phyloP scores from a whole-genome alignment of 139 green algal species.

The Closterium sp. region DNA sequence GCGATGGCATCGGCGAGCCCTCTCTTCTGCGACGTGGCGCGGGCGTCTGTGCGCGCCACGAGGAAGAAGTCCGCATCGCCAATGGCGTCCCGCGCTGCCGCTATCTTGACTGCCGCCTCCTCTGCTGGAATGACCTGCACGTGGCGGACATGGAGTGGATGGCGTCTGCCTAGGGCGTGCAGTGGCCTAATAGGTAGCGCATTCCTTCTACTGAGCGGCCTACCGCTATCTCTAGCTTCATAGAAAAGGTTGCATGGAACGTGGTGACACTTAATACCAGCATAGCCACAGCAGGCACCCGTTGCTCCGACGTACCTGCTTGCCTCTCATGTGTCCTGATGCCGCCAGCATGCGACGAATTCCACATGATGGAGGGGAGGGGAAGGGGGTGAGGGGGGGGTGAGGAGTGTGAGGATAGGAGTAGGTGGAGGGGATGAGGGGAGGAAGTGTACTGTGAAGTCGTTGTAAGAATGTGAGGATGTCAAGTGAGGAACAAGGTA shows the following conservation, averaged over 20 bases:
- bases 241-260: neutral
- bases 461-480: too few species aligned
- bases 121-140: constrained; percentile 32
- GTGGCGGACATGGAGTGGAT: neutral
- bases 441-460: neutral
- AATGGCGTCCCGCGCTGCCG: constrained; percentile 69
- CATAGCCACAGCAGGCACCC: neutral
- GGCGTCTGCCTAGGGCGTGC: neutral
- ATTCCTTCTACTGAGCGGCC: neutral
- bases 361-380: neutral
- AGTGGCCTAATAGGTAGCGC: neutral
- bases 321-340: constrained; percentile 63
- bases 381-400: neutral
- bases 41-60: constrained; percentile 69
- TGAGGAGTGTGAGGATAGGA: neutral
- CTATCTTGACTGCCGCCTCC: constrained; percentile 54
- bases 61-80: constrained; percentile 76
- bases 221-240: neutral
- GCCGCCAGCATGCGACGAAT: constrained; percentile 66
- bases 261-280: neutral
- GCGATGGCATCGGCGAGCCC: constrained; percentile 64
- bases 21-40: constrained; percentile 63
- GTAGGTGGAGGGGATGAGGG: neutral
- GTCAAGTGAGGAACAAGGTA: neutral
- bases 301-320: constrained; percentile 57